Evolutionary conservation across 2,329 filamentous ascomycete species (phyloP).

Genomic region (Diplodia seriata): DNA sequence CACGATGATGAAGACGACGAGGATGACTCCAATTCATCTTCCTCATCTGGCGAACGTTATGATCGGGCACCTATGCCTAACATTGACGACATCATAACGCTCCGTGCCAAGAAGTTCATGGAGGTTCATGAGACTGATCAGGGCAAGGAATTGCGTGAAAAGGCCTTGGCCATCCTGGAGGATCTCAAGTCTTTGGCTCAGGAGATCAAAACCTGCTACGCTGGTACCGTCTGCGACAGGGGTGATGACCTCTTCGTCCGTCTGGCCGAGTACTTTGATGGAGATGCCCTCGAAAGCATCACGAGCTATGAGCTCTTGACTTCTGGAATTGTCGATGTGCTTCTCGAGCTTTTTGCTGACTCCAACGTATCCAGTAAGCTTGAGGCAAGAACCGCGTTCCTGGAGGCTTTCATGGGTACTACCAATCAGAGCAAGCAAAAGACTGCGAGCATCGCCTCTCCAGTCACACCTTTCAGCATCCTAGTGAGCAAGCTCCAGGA

Average conservation of each 20-base stretch:
- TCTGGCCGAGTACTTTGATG: conserved; percentile 84
- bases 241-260: conserved; percentile 74
- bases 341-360: conserved; percentile 83
- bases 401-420: conserved; percentile 90
- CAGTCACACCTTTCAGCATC: conserved; percentile 85
- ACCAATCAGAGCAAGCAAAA: conserved; percentile 67
- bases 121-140: conserved; percentile 81
- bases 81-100: conserved; percentile 75
- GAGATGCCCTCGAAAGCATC: conserved; percentile 87
- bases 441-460: conserved; percentile 70
- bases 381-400: conserved; percentile 79
- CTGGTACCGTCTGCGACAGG: conserved; percentile 50
- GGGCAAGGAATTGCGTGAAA: conserved; percentile 75
- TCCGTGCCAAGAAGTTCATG: conserved; percentile 82
- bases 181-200: conserved; percentile 74
- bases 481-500: conserved; percentile 95
- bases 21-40: conserved; percentile 70
- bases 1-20: conserved; percentile 60
- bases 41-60: conserved; percentile 50
- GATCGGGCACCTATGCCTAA: conserved; percentile 47
- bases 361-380: conserved; percentile 61
- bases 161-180: conserved; percentile 76
- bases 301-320: conserved; percentile 94
- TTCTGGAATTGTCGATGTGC: conserved; percentile 83
- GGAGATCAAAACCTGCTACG: conserved; percentile 76